Evolutionary conservation across 352 stramenopile species (phyloP), one percentile per base, ranked within the genome.

Genomic region (Peronospora destructor): DNA sequence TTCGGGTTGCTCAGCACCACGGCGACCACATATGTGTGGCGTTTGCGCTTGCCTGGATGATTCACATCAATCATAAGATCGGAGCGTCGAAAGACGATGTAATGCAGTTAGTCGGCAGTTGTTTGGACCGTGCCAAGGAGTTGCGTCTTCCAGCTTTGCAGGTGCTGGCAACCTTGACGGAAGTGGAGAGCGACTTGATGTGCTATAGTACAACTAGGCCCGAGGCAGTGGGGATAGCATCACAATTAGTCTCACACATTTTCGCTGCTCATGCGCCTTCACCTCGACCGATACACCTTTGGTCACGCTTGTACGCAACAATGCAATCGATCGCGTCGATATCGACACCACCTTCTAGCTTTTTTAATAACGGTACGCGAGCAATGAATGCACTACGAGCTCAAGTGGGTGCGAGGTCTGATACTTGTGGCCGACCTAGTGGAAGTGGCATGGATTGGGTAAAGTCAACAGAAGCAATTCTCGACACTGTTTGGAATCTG

Each of bases 1-100:
- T 98, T 35, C 76, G 87, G 13, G 85, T 97, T 13, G 88, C 88
- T 6, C 91, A 98, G 49, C 86, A 97, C 52, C 80, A 95, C 38
- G 84, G 86, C 21, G 91, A 97, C 65, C 76, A 91, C 45, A 71
- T 94, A 1, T 97, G 90, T 51, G 90, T 97, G 13, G 86, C 84
- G 3, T 97, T 97, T 66, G 85, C 91, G 29, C 68, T 97, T 2
- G 82, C 76, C 17, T 97, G 90, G 88, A 71, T 94, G 32, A 70
- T 89, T 45, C 68, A 73, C 2, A 65, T 88, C n/a, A 72, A 84
- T 28, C 67, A 76, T 43, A 68, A 73, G 25, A 61, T 71, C 3
- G 81, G 90, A 0, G 78, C 74, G 26, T 59, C 77, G 16, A 79
- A 80, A 40, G 64, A 68, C 13, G 53, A 68, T 45, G 71, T 87